A percentile compares a stretch with the other conserved stretches of the same genome.
phyloP scores from a whole-genome alignment of 2,329 filamentous ascomycete genomes.

The Exophiala sideris region DNA sequence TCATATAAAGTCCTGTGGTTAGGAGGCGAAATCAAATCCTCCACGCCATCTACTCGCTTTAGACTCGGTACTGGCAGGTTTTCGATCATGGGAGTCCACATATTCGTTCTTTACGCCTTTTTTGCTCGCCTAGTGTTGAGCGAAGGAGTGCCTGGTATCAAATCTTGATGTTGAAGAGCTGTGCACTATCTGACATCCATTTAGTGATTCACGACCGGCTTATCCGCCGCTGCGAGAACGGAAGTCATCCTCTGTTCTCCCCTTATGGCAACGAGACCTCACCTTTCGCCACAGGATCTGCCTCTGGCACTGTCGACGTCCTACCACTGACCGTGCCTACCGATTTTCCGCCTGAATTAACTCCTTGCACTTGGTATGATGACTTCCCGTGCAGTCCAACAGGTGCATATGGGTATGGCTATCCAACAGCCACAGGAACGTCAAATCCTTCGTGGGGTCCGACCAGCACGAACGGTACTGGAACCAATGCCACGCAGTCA shows the following conservation, averaged over 20 bases:
- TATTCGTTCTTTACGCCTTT: background rate
- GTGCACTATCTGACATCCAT: background rate
- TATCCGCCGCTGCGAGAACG: conserved; percentile 20
- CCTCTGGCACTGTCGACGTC: background rate
- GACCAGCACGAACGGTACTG: background rate
- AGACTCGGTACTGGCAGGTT: background rate
- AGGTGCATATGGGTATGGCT: background rate
- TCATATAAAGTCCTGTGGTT: background rate
- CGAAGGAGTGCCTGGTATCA: conserved; percentile 4
- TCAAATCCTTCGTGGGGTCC: background rate
- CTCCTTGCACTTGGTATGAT: conserved; percentile 2
- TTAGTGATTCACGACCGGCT: conserved; percentile 11
- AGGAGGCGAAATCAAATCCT: too few species aligned
- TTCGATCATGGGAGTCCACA: background rate
- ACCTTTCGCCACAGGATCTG: background rate
- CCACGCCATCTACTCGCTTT: background rate
- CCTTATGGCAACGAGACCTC: conserved; percentile 12
- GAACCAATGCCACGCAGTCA: background rate
- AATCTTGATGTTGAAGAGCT: background rate
- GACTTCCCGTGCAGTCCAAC: conserved; percentile 4
- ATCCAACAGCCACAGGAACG: background rate
- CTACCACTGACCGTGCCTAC: background rate
- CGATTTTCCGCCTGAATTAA: background rate
- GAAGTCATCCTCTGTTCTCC: conserved; percentile 8
- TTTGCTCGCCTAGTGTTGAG: conserved; percentile 18